Evolutionary conservation across 148 eudicot species (phyloP), one percentile per base, ranked within the genome.

Genomic region (Persicaria maculosa): DNA sequence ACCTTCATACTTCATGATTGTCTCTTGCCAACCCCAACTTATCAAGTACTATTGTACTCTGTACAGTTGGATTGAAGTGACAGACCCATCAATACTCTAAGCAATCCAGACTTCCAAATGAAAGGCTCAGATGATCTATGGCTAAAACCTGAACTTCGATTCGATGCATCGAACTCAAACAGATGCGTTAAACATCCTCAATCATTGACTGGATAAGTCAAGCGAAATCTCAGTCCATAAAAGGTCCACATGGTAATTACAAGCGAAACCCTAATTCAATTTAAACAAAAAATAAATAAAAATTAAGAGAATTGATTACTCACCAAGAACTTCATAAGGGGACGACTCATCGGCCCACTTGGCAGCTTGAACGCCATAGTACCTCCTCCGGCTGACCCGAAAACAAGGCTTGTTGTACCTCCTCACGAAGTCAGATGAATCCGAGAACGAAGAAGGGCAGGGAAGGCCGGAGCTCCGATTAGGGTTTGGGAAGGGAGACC

Each of bases 311-410:
- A 9, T 4, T 9, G 68, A 62, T 62, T 48, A 47, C 73, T 65
- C 82, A 93, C 98, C 98, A 1, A 93, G 95, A 77, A 91, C 84
- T 50, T 91, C 91, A 54, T 93, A 93, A 2, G 98, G 98, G 65
- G 98, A 91, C 72, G 79, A 91, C 36, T 84, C 80, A 14, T 83
- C 90, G 9, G 86, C 78, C 98, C 98, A 93, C 69, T 83, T 87
- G 10, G 91, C 80, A 69, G 97, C 97, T 75, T 75, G 78, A 47
- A 84, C 81, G 20, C 86, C 78, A 77, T 81, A 88, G 19, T 85
- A 84, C 85, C 95, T 77, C 50, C 57, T 68, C 65, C 62, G 83
- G 25, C 82, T 84, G 20, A 79, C 73, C 58, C 92, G 78, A 78
- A 54, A 55, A 80, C 83, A 84, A 14, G 76, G 75, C 69, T 75